Conservation (phyloP, 371 early-diverging fungal species). For the Coemansia sp. region DNA sequence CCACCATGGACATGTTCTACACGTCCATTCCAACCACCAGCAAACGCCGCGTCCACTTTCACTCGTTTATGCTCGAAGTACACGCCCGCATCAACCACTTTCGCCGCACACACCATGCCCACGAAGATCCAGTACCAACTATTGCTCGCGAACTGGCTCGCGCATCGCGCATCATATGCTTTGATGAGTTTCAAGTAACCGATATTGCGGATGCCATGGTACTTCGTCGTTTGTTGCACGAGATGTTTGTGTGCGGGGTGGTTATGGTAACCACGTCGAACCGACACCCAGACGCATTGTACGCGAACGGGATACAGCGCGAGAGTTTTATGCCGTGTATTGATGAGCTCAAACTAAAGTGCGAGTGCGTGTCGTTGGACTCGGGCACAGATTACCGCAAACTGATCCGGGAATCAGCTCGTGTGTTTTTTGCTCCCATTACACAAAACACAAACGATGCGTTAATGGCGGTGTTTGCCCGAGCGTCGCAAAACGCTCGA, state of each 20-base stretch:
- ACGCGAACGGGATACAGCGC: slow-evolving; percentile 93
- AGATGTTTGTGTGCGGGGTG: slow-evolving; percentile 82
- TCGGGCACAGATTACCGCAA: slow-evolving; percentile 89
- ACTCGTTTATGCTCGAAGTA: slow-evolving; percentile 92
- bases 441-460: slow-evolving; percentile 54
- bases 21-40: slow-evolving; percentile 61
- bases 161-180: slow-evolving; percentile 83
- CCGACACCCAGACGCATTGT: slow-evolving; percentile 89
- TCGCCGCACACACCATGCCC: slow-evolving; percentile 56
- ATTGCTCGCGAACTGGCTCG: slow-evolving; percentile 79
- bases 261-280: slow-evolving; percentile 91
- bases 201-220: slow-evolving; percentile 98
- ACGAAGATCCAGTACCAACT: slow-evolving; percentile 71
- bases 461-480: slow-evolving; percentile 47
- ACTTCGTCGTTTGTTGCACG: slow-evolving; percentile 75
- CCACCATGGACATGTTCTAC: slow-evolving; percentile 96
- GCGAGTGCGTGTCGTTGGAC: slow-evolving; percentile 76
- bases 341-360: slow-evolving; percentile 75
- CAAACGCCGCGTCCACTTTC: slow-evolving; percentile 90
- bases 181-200: slow-evolving; percentile 97
- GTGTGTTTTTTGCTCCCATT: slow-evolving; percentile 64
- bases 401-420: slow-evolving; percentile 58
- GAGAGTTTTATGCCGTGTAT: slow-evolving; percentile 88
- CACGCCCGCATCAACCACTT: slow-evolving; percentile 81
- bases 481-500: slow-evolving; percentile 21